phyloP scores from a whole-genome alignment of 805 yeast genomes.

The Sugiyamaella smithiae region DNA sequence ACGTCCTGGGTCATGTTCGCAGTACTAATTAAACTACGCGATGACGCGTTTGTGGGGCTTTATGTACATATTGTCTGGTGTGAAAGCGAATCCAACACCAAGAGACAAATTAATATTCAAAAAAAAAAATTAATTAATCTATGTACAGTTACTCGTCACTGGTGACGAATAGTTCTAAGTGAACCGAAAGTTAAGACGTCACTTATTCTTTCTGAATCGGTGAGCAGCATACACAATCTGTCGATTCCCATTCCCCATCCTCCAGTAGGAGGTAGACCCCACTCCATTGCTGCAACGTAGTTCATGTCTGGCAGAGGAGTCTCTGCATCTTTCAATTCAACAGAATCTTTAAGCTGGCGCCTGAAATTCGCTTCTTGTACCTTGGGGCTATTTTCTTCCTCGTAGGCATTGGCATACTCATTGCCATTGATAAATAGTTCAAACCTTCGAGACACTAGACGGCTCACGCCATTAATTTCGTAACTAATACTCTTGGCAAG shows the following conservation, averaged over 20 bases:
- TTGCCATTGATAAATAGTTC: conserved; percentile 78
- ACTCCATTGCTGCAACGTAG: conserved; percentile 76
- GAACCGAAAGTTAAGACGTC: conserved; percentile 29
- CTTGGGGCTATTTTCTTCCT: conserved; percentile 89
- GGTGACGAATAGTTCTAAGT: conserved; percentile 24
- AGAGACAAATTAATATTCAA: no score
- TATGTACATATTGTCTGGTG: no score
- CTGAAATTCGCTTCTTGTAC: conserved; percentile 63
- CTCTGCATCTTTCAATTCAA: conserved; percentile 51
- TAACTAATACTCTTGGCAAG: conserved; percentile 62
- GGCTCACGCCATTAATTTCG: conserved; percentile 26
- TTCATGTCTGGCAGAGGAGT: conserved; percentile 66
- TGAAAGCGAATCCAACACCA: no score
- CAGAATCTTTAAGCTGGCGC: conserved; percentile 40
- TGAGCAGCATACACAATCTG: conserved; percentile 75
- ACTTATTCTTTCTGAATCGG: conserved; percentile 58
- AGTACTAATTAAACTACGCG: no score
- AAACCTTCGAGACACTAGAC: conserved; percentile 61
- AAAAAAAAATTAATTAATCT: no score
- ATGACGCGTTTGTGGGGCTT: no score
- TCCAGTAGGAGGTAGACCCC: conserved; percentile 96
- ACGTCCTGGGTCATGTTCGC: no score
- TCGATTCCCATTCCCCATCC: conserved; percentile 98
- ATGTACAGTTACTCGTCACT: no score
- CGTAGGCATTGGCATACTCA: conserved; percentile 91